phyloP scores from a whole-genome alignment of 2,329 filamentous ascomycete genomes.

The Trichocomaceae sp. region DNA sequence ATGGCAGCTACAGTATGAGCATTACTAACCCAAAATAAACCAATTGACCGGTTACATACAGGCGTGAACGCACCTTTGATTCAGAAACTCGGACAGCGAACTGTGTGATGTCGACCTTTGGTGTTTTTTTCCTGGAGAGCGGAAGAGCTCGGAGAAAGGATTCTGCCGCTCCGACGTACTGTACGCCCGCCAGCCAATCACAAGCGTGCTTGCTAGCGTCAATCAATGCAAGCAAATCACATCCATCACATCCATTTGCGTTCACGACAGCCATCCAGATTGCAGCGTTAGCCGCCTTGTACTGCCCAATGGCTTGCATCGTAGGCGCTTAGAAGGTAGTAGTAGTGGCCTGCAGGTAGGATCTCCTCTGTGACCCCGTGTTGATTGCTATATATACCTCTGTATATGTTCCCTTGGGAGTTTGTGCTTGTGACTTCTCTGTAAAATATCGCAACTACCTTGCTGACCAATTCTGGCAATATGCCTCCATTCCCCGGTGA shows the following conservation, averaged over 20 bases:
- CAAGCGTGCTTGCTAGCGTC: neutral
- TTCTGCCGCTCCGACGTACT: neutral
- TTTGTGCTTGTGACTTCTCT: neutral
- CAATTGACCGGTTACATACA: neutral
- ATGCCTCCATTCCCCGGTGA: constrained; percentile 44
- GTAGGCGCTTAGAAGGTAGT: neutral
- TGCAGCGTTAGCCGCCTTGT: constrained; percentile 13
- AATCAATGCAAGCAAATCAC: constrained; percentile 9
- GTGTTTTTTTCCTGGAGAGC: neutral
- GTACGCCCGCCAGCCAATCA: neutral
- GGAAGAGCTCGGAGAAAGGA: constrained; percentile 6
- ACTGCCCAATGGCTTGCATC: constrained; percentile 1
- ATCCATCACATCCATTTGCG: neutral
- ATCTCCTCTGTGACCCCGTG: neutral
- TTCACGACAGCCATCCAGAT: constrained; percentile 7
- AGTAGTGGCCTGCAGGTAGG: constrained; percentile 4
- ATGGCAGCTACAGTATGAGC: neutral
- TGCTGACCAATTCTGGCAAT: constrained; percentile 12
- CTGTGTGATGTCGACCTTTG: neutral
- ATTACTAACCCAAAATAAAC: neutral
- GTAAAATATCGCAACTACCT: neutral
- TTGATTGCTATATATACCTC: neutral
- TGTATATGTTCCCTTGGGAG: neutral
- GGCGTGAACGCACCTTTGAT: neutral
- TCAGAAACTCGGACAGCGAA: neutral